Evolutionary conservation across 2,329 filamentous ascomycete genomes (phyloP), one percentile per base, ranked within the genome.

Genomic region (Periconia sp.): DNA sequence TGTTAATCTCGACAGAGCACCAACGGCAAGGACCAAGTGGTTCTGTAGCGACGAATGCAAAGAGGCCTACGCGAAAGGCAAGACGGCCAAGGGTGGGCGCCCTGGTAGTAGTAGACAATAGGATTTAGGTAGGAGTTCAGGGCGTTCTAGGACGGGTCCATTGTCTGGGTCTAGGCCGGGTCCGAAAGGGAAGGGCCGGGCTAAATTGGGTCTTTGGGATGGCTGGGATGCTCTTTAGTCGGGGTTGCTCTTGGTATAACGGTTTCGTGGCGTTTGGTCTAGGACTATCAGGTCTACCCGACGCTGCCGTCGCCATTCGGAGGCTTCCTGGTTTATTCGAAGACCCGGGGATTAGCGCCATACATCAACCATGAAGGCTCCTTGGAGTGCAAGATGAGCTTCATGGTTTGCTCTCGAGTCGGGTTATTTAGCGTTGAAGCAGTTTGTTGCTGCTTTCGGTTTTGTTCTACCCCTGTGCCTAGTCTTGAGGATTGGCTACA

Each of bases 1-100:
- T 56, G 81, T 85, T 37, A 80, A 81, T 15, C 70, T 86, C 57
- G 81, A 77, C 30, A 78, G 79, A 54, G 79, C 83, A 53, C 83
- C 83, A 1, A 73, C 74, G 12, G 56, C 57, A n/a, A 52, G 61
- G 26, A 61, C 65, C 18, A 71, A 70, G 35, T 71, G 68, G 68
- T 71, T 68, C 47, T 71, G 68, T 46, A 66, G 65, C 48, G 65
- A 69, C 40, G 66, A 70, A 32, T 71, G 68, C 50, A 66, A 62
- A 41, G 66, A 69, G 23, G 54, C 56, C 19, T 46, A 63, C 30
- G 47, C 46, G 6, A 61, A 57, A 31, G 46, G 57, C 15, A 68
- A 66, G 56, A 47, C 54, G 16, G 42, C 40, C 16, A 69, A 68
- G 51, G 63, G 63, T 31, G 63, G 62, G 25, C 65, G 66, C 23